phyloP scores from a whole-genome alignment of 2,329 filamentous ascomycete genomes.

The Trichoderma semiorbis region DNA sequence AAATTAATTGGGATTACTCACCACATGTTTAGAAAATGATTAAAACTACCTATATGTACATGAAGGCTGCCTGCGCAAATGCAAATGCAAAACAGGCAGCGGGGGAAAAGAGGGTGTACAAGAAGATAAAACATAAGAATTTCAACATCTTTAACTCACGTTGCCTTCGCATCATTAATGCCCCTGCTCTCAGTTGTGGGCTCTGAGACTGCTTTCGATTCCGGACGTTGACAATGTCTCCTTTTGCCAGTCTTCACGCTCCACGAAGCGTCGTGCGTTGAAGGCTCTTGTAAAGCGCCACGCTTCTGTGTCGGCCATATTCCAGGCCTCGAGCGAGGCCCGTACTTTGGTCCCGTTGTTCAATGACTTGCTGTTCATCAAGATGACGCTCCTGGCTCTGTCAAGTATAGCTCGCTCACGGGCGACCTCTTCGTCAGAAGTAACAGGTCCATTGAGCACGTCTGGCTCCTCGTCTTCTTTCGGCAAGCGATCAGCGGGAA shows the following conservation, averaged over 20 bases:
- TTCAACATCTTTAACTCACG: background rate
- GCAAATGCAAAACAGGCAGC: background rate
- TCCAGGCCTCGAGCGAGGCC: slow-evolving; percentile 61
- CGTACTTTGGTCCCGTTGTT: slow-evolving; percentile 44
- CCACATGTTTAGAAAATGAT: background rate
- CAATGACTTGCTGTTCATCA: slow-evolving; percentile 44
- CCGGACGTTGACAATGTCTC: slow-evolving; percentile 58
- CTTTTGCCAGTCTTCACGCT: slow-evolving; percentile 66
- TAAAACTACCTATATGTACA: background rate
- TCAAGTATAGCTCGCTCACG: slow-evolving; percentile 54
- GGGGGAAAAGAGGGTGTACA: background rate
- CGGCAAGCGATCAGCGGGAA: slow-evolving; percentile 25
- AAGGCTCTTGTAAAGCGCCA: slow-evolving; percentile 73
- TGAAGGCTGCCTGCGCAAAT: background rate
- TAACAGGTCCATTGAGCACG: slow-evolving; percentile 46
- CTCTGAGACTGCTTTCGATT: slow-evolving; percentile 42
- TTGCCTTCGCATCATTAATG: background rate
- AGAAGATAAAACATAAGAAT: background rate
- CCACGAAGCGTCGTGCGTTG: slow-evolving; percentile 58
- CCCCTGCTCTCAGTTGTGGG: slow-evolving; percentile 17
- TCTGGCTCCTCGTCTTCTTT: slow-evolving; percentile 26
- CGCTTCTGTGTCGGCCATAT: slow-evolving; percentile 69
- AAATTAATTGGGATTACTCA: background rate
- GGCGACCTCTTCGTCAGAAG: slow-evolving; percentile 49
- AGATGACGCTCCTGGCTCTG: slow-evolving; percentile 46